Evolutionary conservation across 1,284 basidiomycete genomes (phyloP).

Genomic region (Fomitopsis schrenkii): DNA sequence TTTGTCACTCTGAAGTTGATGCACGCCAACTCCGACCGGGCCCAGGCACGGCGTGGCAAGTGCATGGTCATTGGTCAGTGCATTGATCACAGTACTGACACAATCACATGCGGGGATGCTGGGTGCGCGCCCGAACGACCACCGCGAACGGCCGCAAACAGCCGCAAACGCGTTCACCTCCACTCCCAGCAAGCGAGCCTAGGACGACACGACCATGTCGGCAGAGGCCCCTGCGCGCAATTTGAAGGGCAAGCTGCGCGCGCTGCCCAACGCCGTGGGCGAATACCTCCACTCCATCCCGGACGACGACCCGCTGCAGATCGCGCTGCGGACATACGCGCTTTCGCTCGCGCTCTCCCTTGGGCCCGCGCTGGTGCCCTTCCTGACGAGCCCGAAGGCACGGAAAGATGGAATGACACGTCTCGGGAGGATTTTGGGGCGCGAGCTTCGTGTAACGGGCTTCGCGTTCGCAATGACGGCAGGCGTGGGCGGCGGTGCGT

Average conservation of each 20-base stretch:
- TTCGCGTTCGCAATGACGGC: conserved; percentile 66
- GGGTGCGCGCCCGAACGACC: not conserved
- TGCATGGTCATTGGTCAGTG: too few species aligned
- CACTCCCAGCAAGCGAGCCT: not conserved
- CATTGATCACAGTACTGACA: too few species aligned
- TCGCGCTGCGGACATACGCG: conserved; percentile 61
- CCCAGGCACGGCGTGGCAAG: too few species aligned
- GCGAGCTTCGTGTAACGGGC: conserved; percentile 54
- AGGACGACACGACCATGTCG: not conserved
- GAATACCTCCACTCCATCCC: conserved; percentile 26
- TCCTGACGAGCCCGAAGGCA: conserved; percentile 34
- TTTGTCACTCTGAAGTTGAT: too few species aligned
- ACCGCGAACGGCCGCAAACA: not conserved
- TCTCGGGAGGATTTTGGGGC: conserved; percentile 41
- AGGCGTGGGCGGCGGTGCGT: conserved; percentile 58
- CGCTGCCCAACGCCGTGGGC: conserved; percentile 14
- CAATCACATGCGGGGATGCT: not conserved
- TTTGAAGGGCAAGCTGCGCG: conserved; percentile 2
- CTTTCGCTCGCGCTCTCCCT: conserved; percentile 65
- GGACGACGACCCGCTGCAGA: conserved; percentile 48
- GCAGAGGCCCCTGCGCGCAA: not conserved
- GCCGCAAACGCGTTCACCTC: not conserved
- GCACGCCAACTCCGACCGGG: too few species aligned
- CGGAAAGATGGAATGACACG: conserved; percentile 19
- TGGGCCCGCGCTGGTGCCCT: conserved; percentile 55